These are phyloP conservation scores for Datisca glomerata DNA, from an alignment of 306 rosid genomes.

Conservation along the genomic window DNA sequence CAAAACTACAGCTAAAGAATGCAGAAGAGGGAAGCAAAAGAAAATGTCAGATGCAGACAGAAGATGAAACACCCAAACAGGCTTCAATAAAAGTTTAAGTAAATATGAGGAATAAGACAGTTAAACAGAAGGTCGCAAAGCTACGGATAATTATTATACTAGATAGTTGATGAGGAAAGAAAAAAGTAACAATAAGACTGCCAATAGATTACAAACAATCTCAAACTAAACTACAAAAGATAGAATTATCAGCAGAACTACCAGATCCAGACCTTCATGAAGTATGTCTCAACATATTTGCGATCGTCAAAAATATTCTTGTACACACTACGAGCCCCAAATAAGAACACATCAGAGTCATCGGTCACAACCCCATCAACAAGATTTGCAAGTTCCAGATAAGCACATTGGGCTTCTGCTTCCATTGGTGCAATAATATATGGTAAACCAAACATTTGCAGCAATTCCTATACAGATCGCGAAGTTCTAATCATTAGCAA, in stretches of 20 bases:
- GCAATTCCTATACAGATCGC: conserved; percentile 49
- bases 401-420: conserved; percentile 98
- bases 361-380: conserved; percentile 99
- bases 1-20: too few species aligned
- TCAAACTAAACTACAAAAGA: too few species aligned
- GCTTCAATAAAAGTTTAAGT: too few species aligned
- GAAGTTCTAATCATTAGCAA: conserved; percentile 16
- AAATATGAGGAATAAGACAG: too few species aligned
- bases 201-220: too few species aligned
- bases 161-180: too few species aligned
- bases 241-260: conserved; percentile 3
- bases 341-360: conserved; percentile 85
- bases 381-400: conserved; percentile 65
- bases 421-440: conserved; percentile 97
- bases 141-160: too few species aligned
- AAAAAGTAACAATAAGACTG: too few species aligned
- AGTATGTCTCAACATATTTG: conserved; percentile 91
- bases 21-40: too few species aligned
- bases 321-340: conserved; percentile 88
- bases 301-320: conserved; percentile 97
- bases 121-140: too few species aligned
- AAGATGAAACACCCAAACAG: too few species aligned
- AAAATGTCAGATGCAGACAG: too few species aligned
- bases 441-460: conserved; percentile 96
- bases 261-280: conserved; percentile 59